A percentile compares a stretch with the other conserved stretches of the same genome.
phyloP scores from a whole-genome alignment of 768 basidiomycete species.

The Lactarius psammicola region DNA sequence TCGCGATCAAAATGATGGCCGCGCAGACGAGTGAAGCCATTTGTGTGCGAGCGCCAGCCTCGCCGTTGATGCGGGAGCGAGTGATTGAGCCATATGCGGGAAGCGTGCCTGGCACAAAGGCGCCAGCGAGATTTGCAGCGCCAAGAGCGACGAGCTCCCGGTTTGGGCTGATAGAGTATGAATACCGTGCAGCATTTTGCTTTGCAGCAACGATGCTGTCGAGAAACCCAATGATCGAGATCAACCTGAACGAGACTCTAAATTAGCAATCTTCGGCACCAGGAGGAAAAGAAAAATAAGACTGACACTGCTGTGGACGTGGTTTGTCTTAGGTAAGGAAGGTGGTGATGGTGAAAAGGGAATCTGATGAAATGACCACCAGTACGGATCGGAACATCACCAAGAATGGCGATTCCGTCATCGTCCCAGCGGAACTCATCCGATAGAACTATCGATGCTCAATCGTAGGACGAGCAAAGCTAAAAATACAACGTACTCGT shows the following conservation, averaged over 20 bases:
- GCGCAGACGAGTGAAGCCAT: slow-evolving; percentile 84
- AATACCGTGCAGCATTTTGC: slow-evolving; percentile 81
- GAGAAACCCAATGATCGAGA: slow-evolving; percentile 84
- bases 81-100: slow-evolving; percentile 95
- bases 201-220: slow-evolving; percentile 96
- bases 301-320: slow-evolving; percentile 80
- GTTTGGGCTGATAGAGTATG: slow-evolving; percentile 88
- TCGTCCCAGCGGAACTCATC: slow-evolving; percentile 68
- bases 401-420: slow-evolving; percentile 81
- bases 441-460: slow-evolving; percentile 56
- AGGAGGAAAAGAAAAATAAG: neutral
- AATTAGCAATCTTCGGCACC: slow-evolving; percentile 1
- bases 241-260: slow-evolving; percentile 48
- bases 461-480: neutral
- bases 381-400: slow-evolving; percentile 64
- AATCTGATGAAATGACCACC: slow-evolving; percentile 66
- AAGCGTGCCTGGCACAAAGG: slow-evolving; percentile 84
- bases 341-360: slow-evolving; percentile 59
- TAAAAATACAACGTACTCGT: slow-evolving; percentile 55
- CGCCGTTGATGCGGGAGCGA: slow-evolving; percentile 85
- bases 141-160: slow-evolving; percentile 94
- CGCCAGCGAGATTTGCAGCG: slow-evolving; percentile 72
- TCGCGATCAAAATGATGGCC: slow-evolving; percentile 70
- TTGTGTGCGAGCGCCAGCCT: slow-evolving; percentile 85
- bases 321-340: slow-evolving; percentile 70